phyloP scores from a whole-genome alignment of 805 yeast genomes.

The Candida boidinii region DNA sequence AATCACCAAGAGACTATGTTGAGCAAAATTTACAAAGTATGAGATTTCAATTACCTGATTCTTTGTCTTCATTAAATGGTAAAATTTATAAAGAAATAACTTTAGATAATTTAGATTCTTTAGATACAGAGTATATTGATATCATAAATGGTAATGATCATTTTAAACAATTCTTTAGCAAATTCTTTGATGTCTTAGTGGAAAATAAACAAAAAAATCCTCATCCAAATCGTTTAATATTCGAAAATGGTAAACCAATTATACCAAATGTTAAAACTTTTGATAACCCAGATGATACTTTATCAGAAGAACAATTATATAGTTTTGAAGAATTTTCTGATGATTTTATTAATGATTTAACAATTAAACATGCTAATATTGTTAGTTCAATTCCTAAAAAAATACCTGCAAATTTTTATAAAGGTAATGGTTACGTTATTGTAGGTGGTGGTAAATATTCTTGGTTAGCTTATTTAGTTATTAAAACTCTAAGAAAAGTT shows the following conservation, averaged over 20 bases:
- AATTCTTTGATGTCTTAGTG: conserved; percentile 6
- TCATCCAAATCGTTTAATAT: conserved; percentile 12
- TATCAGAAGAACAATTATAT: conserved; percentile 3
- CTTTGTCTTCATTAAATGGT: too few relatives aligned
- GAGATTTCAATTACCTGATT: too few relatives aligned
- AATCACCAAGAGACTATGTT: too few relatives aligned
- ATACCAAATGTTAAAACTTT: conserved; percentile 13
- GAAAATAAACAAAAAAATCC: conserved; percentile 6
- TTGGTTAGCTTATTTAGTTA: conserved; percentile 30
- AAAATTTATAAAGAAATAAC: too few relatives aligned
- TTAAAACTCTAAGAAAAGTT: conserved; percentile 31
- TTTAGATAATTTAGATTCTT: too few relatives aligned
- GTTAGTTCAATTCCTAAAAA: conserved; percentile 38
- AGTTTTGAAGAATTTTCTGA: conserved; percentile 9
- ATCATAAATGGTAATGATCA: conserved; percentile 2
- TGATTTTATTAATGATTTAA: conserved; percentile 36
- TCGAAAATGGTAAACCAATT: conserved; percentile 12
- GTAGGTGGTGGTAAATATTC: conserved; percentile 37
- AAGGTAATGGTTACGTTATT: conserved; percentile 27
- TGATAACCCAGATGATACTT: conserved; percentile 7
- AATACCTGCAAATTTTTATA: conserved; percentile 14
- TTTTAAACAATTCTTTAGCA: conserved; percentile 6
- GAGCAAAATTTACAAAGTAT: too few relatives aligned
- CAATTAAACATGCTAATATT: conserved; percentile 36
- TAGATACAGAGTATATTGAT: too few relatives aligned